Evolutionary conservation across 225 moss, liverwort and hornwort genomes (phyloP), one percentile per base, ranked within the genome.

Genomic region (Marchantia polymorpha): DNA sequence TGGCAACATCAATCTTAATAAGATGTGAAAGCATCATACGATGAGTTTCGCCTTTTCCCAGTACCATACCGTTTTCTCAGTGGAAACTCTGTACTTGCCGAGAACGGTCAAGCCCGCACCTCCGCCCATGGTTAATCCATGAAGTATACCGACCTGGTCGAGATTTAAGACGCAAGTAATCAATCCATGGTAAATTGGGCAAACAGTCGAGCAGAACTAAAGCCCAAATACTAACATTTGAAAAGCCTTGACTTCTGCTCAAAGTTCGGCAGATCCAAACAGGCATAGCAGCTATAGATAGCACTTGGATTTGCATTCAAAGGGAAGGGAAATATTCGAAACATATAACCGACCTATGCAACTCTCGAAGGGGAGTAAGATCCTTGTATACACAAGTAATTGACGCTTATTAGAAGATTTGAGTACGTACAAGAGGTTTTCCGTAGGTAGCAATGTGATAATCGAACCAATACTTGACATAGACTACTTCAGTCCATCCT

Each of bases 391-490:
- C 8, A 25, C 0, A 73, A 13, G 27, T 53, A 73, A 7, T 39
- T 39, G 39, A 5, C 39, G 39, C 39, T 2, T 39, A 39, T 39
- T 39, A 2, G 5, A 39, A 39, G 39, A 39, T 39, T 26, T 15
- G 8, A 73, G 29, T 25, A 23, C 85, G 87, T 86, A 99, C 97
- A 27, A 93, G 79, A 72, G 97, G 92, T 75, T 99, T 95, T 74
- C 89, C 92, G 87, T 84, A 99, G 9, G 95, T 93, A 14, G 93
- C 92, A 25, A 95, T 85, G 83, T 99, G 97, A 78, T 91, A 99
- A 84, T 99, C 97, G 52, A 99, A 84, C 97, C 97, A 99, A 77
- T 95, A 99, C 82, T 94, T 99, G 39, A 73, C 71, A n/a, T 95
- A 99, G 29, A 95, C 97, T 71, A 91, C 92, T 81, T 68, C 81